phyloP scores from a whole-genome alignment of 2,329 filamentous ascomycete genomes.

The Sporothrix pseudoabietina region DNA sequence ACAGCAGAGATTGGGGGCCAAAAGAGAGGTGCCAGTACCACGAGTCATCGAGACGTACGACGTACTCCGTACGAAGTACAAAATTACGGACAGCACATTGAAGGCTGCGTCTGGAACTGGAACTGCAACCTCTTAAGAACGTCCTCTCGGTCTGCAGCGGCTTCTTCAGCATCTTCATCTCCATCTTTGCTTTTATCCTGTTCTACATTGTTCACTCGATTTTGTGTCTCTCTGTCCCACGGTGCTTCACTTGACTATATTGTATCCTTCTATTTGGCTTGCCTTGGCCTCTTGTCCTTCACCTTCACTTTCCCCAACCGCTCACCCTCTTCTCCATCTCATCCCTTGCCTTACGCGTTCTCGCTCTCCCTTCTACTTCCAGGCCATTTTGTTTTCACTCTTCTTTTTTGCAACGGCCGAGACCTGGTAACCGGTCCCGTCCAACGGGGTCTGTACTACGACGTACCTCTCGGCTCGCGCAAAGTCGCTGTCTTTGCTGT shows the following conservation, averaged over 20 bases:
- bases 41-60: background rate
- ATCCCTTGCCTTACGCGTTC: background rate
- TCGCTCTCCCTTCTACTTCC: conserved; percentile 14
- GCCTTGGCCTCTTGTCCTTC: background rate
- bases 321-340: background rate
- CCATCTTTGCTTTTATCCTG: background rate
- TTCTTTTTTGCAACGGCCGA: conserved; percentile 27
- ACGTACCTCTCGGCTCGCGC: conserved; percentile 28
- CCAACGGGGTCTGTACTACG: conserved; percentile 28
- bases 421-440: conserved; percentile 23
- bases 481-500: conserved; percentile 16
- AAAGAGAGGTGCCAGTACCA: background rate
- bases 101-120: background rate
- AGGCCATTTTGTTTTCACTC: background rate
- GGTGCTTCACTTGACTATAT: background rate
- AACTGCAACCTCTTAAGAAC: background rate
- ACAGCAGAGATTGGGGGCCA: background rate
- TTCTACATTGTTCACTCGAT: background rate
- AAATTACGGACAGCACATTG: background rate
- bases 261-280: background rate
- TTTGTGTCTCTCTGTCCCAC: background rate
- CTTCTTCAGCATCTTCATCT: background rate
- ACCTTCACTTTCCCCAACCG: background rate
- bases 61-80: background rate
- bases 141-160: background rate